A percentile compares a stretch with the other conserved stretches of the same genome.
phyloP scores from a whole-genome alignment of 371 early-diverging fungal genomes.

The Mortierella sp. region DNA sequence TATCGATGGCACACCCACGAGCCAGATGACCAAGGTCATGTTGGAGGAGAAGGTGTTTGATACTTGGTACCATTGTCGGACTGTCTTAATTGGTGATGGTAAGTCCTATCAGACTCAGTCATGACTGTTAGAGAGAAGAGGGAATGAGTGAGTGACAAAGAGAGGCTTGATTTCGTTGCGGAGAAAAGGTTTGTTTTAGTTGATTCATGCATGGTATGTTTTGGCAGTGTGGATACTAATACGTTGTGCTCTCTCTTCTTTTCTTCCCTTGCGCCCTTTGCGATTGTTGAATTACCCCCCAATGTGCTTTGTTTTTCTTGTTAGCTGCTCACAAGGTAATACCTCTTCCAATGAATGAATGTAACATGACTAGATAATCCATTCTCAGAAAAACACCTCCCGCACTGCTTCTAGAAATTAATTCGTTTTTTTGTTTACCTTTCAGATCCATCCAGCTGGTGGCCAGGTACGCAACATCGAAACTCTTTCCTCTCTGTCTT shows the following conservation, averaged over 20 bases:
- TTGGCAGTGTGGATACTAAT: background rate
- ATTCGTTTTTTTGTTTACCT: background rate
- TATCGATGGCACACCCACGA: constrained; percentile 27
- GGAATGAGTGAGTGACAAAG: too few relatives aligned
- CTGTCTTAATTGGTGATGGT: constrained; percentile 36
- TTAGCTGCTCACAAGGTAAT: constrained; percentile 10
- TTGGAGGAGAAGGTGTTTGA: constrained; percentile 33
- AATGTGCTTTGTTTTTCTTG: too few relatives aligned
- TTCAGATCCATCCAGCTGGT: constrained; percentile 7
- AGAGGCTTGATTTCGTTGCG: background rate
- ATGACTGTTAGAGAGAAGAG: background rate
- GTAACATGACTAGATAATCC: background rate
- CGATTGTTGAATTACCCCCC: background rate
- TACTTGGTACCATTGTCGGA: constrained; percentile 29
- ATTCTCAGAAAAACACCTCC: background rate
- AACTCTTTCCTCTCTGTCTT: background rate
- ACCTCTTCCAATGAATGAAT: background rate
- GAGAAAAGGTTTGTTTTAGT: background rate
- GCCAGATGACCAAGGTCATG: constrained; percentile 26
- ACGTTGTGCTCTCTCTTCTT: background rate
- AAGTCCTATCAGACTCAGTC: background rate
- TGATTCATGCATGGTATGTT: background rate
- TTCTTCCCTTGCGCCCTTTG: background rate
- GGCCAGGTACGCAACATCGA: background rate
- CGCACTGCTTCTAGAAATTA: background rate